These are phyloP conservation scores for Elsinoe fawcettii DNA, from an alignment of 2,329 filamentous ascomycete genomes.

Conservation along the genomic window DNA sequence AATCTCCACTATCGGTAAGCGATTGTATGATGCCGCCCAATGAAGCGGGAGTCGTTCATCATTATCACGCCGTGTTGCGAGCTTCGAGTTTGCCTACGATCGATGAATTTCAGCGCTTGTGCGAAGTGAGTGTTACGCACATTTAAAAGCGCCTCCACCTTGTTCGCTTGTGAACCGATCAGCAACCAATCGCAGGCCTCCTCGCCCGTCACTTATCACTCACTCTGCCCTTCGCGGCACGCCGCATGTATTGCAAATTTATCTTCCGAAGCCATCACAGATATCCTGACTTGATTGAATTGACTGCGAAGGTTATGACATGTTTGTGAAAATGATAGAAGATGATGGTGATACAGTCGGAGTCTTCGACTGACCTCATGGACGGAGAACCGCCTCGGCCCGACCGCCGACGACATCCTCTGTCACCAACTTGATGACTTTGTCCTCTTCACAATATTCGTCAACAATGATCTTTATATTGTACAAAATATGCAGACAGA, in stretches of 20 bases:
- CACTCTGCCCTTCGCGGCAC: conserved; percentile 76
- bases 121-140: conserved; percentile 33
- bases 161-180: conserved; percentile 45
- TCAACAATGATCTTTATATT: too few relatives aligned
- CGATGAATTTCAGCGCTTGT: conserved; percentile 22
- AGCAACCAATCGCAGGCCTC: conserved; percentile 15
- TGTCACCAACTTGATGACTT: background rate
- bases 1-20: conserved; percentile 63
- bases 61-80: conserved; percentile 65
- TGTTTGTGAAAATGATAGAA: background rate
- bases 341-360: background rate
- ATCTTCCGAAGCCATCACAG: conserved; percentile 31
- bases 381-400: background rate
- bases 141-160: conserved; percentile 67
- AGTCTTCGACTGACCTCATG: background rate
- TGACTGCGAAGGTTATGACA: background rate
- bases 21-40: conserved; percentile 86
- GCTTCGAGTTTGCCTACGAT: conserved; percentile 65
- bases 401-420: background rate
- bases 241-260: conserved; percentile 84
- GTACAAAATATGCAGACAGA: too few relatives aligned
- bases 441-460: too few relatives aligned
- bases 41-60: conserved; percentile 88
- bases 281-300: background rate
- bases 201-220: conserved; percentile 24